Evolutionary conservation across 2,329 filamentous ascomycete species (phyloP).

Genomic region (Aspergillus fischeri): DNA sequence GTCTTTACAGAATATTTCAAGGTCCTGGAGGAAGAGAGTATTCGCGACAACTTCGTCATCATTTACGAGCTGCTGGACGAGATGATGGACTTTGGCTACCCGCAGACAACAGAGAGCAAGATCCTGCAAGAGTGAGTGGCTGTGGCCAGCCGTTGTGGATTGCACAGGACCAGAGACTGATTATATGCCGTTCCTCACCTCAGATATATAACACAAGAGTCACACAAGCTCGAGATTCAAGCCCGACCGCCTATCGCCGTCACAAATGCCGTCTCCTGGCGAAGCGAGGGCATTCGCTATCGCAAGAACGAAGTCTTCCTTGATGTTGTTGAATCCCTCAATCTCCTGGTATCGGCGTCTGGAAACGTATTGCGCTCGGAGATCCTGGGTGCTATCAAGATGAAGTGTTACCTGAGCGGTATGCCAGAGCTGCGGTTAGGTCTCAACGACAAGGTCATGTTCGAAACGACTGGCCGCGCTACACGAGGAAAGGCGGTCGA

Average conservation of each 20-base stretch:
- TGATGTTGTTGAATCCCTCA: conserved; percentile 93
- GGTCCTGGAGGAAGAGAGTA: conserved; percentile 95
- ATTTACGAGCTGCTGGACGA: conserved; percentile 98
- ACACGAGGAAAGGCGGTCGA: conserved; percentile 96
- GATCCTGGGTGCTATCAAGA: conserved; percentile 95
- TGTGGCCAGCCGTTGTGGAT: background rate
- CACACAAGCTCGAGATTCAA: conserved; percentile 95
- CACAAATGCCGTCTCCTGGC: conserved; percentile 96
- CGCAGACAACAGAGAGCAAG: conserved; percentile 96
- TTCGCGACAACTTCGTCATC: conserved; percentile 98
- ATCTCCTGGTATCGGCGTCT: conserved; percentile 87
- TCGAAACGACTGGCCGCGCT: conserved; percentile 91
- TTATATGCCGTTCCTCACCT: background rate
- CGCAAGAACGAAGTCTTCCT: conserved; percentile 99
- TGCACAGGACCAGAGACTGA: conserved; percentile 1
- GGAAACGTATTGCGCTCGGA: conserved; percentile 95
- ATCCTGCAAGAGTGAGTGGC: conserved; percentile 77
- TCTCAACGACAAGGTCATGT: conserved; percentile 99
- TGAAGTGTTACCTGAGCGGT: conserved; percentile 98
- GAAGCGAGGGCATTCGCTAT: conserved; percentile 95
- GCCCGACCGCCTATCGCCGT: conserved; percentile 95
- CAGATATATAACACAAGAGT: conserved; percentile 95
- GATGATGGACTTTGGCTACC: conserved; percentile 99
- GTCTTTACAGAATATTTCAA: conserved; percentile 99
- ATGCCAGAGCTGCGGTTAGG: conserved; percentile 96